Percentiles rank a stretch among this genome's conserved stretches.
phyloP scores from a whole-genome alignment of 2,329 filamentous ascomycete species.

The Chrysoporthe deuterocubensis region DNA sequence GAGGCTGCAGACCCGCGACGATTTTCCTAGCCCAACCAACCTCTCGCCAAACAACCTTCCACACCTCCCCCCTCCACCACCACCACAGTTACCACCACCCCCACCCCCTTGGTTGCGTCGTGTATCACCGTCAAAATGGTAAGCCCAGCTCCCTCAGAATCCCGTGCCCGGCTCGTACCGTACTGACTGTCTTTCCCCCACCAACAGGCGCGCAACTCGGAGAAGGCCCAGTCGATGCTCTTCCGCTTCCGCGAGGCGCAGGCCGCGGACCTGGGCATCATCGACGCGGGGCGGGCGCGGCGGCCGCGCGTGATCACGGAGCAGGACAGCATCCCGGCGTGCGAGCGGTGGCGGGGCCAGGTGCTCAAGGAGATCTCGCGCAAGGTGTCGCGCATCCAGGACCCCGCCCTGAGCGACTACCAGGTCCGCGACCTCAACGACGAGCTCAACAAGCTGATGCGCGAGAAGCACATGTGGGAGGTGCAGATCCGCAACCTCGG shows the following conservation, averaged over 20 bases:
- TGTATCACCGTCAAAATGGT: constrained; percentile 28
- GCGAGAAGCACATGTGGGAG: constrained; percentile 99
- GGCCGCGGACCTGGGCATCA: constrained; percentile 92
- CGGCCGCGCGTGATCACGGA: constrained; percentile 91
- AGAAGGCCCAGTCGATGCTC: constrained; percentile 99
- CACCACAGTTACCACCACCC: background rate
- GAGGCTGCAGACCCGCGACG: constrained; percentile 2
- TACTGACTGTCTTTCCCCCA: background rate
- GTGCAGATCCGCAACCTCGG: constrained; percentile 92
- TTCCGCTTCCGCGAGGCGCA: constrained; percentile 99
- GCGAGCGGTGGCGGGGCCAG: constrained; percentile 98
- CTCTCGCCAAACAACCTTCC: background rate
- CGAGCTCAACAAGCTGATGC: constrained; percentile 99
- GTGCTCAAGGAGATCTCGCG: constrained; percentile 96
- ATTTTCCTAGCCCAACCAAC: background rate
- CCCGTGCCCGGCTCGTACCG: no score
- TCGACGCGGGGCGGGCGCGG: constrained; percentile 87
- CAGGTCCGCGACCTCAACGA: constrained; percentile 98
- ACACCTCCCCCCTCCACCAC: background rate
- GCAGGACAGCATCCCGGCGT: constrained; percentile 79
- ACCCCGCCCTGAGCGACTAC: constrained; percentile 87
- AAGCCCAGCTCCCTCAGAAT: background rate
- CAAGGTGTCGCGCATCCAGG: constrained; percentile 96
- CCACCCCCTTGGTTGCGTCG: background rate
- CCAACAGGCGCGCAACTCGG: constrained; percentile 87